Evolutionary conservation across 306 rosid genomes (phyloP).

Genomic region (Acacia acuminata): DNA sequence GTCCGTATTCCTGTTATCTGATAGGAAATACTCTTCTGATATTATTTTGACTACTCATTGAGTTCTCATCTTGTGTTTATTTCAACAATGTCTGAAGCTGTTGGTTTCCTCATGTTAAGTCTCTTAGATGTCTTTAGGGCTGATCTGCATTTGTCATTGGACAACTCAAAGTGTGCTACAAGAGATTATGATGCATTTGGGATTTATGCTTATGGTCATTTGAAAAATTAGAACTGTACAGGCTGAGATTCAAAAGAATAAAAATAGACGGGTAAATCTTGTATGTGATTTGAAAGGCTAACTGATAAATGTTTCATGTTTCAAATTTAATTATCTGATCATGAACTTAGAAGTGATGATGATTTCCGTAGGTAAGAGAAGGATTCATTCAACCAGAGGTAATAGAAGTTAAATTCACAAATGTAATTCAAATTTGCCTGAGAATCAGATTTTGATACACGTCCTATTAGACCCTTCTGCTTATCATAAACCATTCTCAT

Average conservation of each 20-base stretch:
- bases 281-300: not conserved
- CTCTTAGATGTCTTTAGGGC: conserved; percentile 1
- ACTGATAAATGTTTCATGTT: not conserved
- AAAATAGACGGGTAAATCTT: not conserved
- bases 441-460: conserved; percentile 18
- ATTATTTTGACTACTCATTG: conserved; percentile 58
- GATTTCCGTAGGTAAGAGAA: not conserved
- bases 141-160: not conserved
- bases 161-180: not conserved
- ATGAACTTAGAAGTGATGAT: too few species aligned
- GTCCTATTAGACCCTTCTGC: conserved; percentile 15
- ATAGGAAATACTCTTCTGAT: conserved; percentile 52
- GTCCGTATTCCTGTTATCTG: conserved; percentile 62
- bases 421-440: conserved; percentile 35
- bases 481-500: not conserved
- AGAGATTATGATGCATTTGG: not conserved
- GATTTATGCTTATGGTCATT: not conserved
- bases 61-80: conserved; percentile 65
- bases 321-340: not conserved
- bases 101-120: not conserved
- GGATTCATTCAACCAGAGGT: conserved; percentile 3
- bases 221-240: not conserved
- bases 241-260: not conserved
- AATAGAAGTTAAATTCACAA: conserved; percentile 6
- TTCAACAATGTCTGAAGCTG: conserved; percentile 30